These are phyloP conservation scores for Candida tallmaniae DNA, from an alignment of 805 yeast species.

Conservation along the genomic window DNA sequence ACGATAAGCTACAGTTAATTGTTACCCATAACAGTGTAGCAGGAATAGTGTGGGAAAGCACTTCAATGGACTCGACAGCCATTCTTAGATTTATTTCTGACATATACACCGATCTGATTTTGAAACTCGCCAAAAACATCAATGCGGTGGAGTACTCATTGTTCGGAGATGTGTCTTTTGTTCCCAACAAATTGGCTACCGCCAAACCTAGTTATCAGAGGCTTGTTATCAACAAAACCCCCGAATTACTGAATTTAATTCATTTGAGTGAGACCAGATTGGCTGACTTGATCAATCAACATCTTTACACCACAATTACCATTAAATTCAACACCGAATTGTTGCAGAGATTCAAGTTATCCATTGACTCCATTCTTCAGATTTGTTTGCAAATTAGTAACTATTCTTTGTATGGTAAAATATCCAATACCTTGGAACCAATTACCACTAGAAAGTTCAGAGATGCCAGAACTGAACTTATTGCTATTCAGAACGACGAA, in stretches of 20 bases:
- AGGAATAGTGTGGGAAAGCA: slow-evolving; percentile 56
- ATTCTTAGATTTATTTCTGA: slow-evolving; percentile 54
- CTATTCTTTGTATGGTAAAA: slow-evolving; percentile 51
- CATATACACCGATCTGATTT: slow-evolving; percentile 53
- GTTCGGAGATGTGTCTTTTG: slow-evolving; percentile 39
- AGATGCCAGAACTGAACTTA: slow-evolving; percentile 66
- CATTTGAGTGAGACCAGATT: slow-evolving; percentile 56
- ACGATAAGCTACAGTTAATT: slow-evolving; percentile 53
- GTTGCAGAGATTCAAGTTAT: slow-evolving; percentile 35
- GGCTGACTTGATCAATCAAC: slow-evolving; percentile 55
- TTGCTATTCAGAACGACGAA: slow-evolving; percentile 57
- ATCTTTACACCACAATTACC: slow-evolving; percentile 44
- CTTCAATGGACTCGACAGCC: slow-evolving; percentile 56
- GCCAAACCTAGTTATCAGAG: slow-evolving; percentile 31
- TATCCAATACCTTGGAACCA: slow-evolving; percentile 49
- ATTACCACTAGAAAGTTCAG: slow-evolving; percentile 64
- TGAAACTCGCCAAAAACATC: slow-evolving; percentile 53
- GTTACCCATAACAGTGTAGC: slow-evolving; percentile 54
- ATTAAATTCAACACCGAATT: slow-evolving; percentile 35
- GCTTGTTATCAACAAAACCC: slow-evolving; percentile 36
- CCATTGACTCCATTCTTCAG: slow-evolving; percentile 50
- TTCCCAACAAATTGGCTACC: slow-evolving; percentile 32
- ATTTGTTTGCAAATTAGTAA: slow-evolving; percentile 49
- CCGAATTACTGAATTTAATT: slow-evolving; percentile 44
- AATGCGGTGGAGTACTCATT: slow-evolving; percentile 54